phyloP scores from a whole-genome alignment of 371 early-diverging fungal genomes.

The Chytridiales sp. region DNA sequence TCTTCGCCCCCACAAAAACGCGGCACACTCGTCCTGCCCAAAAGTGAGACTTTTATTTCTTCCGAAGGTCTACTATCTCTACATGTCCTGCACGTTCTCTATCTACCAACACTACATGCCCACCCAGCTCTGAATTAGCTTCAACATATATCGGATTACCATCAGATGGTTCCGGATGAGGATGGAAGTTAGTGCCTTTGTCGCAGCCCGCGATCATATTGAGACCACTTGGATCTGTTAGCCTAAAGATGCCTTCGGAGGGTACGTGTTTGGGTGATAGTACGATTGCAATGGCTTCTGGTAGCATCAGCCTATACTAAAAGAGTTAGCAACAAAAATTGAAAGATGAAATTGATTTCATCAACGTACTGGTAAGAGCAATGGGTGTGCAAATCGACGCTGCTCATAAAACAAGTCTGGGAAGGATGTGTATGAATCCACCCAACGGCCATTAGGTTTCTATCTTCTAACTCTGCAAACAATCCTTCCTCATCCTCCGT shows the following conservation, averaged over 20 bases:
- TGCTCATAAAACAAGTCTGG: slow-evolving; percentile 90
- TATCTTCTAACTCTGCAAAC: slow-evolving; percentile 69
- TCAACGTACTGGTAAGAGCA: slow-evolving; percentile 74
- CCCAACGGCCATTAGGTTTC: slow-evolving; percentile 82
- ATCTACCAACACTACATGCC: slow-evolving; percentile 11
- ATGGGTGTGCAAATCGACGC: slow-evolving; percentile 91
- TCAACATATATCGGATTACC: slow-evolving; percentile 2
- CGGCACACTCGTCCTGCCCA: too few species aligned
- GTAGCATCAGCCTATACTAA: slow-evolving; percentile 66
- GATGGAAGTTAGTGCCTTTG: slow-evolving; percentile 74
- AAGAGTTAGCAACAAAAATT: not conserved
- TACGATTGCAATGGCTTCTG: slow-evolving; percentile 93
- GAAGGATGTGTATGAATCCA: slow-evolving; percentile 91
- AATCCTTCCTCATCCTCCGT: slow-evolving; percentile 87
- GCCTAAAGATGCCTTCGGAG: slow-evolving; percentile 77
- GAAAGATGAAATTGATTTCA: slow-evolving; percentile 2
- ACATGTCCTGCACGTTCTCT: not conserved
- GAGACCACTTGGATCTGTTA: slow-evolving; percentile 88
- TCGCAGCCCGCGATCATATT: slow-evolving; percentile 74
- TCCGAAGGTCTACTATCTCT: slow-evolving; percentile 11
- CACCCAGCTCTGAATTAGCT: not conserved
- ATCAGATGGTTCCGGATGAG: slow-evolving; percentile 58
- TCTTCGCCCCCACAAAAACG: too few species aligned
- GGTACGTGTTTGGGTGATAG: slow-evolving; percentile 76
- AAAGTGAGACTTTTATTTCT: not conserved